phyloP scores from a whole-genome alignment of 139 green algal species.

The Coelastrella sp. region DNA sequence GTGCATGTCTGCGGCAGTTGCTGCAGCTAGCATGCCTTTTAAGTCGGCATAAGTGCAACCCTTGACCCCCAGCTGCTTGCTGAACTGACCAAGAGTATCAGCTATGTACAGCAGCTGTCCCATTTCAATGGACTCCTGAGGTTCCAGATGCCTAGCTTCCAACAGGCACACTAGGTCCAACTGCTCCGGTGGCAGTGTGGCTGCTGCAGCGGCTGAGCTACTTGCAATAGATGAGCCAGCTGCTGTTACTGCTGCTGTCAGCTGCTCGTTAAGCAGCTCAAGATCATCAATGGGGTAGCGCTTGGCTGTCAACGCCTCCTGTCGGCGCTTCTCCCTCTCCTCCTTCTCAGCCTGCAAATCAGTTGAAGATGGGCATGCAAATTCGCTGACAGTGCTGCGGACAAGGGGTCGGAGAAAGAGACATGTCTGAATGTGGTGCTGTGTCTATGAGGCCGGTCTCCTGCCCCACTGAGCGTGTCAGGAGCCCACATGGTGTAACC shows the following conservation, averaged over 20 bases:
- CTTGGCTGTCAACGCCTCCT: constrained; percentile 50
- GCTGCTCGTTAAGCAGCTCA: constrained; percentile 52
- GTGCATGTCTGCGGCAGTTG: background rate
- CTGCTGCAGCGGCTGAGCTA: background rate
- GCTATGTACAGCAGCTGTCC: constrained; percentile 31
- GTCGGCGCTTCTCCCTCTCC: constrained; percentile 46
- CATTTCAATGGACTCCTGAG: background rate
- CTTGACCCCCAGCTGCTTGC: constrained; percentile 13
- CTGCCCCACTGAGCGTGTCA: too few species aligned
- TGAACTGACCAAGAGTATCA: constrained; percentile 35
- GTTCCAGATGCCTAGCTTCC: background rate
- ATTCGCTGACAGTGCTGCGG: background rate
- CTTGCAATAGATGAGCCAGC: background rate
- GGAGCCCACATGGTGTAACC: too few species aligned
- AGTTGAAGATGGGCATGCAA: background rate
- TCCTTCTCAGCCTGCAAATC: constrained; percentile 57
- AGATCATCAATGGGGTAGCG: constrained; percentile 65
- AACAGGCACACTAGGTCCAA: background rate
- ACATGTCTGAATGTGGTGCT: background rate
- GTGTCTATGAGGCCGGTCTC: background rate
- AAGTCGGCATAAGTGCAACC: constrained; percentile 7
- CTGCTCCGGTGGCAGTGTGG: background rate
- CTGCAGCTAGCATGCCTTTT: constrained; percentile 1
- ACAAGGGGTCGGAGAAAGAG: background rate
- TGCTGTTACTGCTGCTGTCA: constrained; percentile 19